These are phyloP conservation scores for Umbelopsis vinacea DNA, from an alignment of 192 early-diverging fungal species.

Conservation along the genomic window DNA sequence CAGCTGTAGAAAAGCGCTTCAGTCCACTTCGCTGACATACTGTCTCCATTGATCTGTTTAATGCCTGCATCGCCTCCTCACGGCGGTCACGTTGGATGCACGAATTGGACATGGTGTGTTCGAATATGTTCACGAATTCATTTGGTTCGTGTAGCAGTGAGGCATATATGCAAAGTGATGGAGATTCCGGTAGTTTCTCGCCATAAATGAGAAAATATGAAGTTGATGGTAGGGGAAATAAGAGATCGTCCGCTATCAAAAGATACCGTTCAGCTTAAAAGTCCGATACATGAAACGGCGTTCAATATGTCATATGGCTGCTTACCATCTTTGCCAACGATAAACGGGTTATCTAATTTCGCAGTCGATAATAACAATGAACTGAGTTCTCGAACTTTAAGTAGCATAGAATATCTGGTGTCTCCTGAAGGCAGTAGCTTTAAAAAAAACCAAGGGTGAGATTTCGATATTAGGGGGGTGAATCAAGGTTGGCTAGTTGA, in stretches of 20 bases:
- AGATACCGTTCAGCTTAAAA: not conserved
- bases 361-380: not conserved
- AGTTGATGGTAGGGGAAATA: constrained; percentile 3
- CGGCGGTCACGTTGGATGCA: not conserved
- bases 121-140: not conserved
- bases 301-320: not conserved
- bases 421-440: constrained; percentile 1
- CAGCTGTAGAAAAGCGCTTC: not conserved
- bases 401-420: not conserved
- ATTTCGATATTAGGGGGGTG: not conserved
- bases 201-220: constrained; percentile 12
- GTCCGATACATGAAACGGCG: not conserved
- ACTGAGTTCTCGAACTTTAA: constrained; percentile 9
- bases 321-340: not conserved
- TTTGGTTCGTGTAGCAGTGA: not conserved
- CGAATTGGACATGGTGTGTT: not conserved
- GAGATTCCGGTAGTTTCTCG: constrained; percentile 3
- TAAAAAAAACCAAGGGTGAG: not conserved
- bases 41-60: not conserved
- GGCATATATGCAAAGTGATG: not conserved
- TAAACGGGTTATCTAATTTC: constrained; percentile 4
- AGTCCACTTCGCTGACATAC: not conserved
- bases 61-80: not conserved
- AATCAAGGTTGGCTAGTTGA: not conserved
- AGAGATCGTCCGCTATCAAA: not conserved